Evolutionary conservation across 345 rosid species (phyloP).

Genomic region (Aegle marmelos): DNA sequence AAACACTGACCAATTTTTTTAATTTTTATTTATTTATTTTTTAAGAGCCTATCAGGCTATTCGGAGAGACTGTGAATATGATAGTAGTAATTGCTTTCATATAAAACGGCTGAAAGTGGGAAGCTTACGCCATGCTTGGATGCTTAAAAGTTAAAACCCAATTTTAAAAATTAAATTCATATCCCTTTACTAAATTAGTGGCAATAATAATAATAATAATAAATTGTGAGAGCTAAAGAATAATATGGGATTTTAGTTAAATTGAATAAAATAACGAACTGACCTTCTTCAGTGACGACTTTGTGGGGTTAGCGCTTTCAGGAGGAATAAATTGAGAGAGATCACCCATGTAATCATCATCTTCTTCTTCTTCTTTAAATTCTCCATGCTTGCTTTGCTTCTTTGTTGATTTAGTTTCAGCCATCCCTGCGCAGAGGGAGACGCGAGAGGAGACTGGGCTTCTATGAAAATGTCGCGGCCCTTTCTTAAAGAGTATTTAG

Average conservation of each 20-base stretch:
- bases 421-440: not conserved
- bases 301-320: slow-evolving; percentile 39
- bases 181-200: no score
- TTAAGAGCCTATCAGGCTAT: no score
- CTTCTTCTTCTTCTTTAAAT: slow-evolving; percentile 40
- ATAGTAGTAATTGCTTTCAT: no score
- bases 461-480: not conserved
- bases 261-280: not conserved
- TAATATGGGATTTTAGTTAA: not conserved
- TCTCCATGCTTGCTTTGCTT: slow-evolving; percentile 15
- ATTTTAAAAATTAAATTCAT: not conserved
- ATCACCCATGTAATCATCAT: slow-evolving; percentile 94
- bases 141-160: not conserved
- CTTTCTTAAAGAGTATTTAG: not conserved
- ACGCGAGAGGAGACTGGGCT: not conserved
- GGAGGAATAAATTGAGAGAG: slow-evolving; percentile 68
- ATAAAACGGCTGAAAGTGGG: not conserved
- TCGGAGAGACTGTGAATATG: no score
- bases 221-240: not conserved
- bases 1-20: not conserved
- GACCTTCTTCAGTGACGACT: slow-evolving; percentile 42
- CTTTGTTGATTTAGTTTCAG: slow-evolving; percentile 13
- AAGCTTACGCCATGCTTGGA: not conserved
- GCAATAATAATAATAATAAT: no score
- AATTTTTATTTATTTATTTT: no score